Evolutionary conservation across 345 rosid species (phyloP).

Genomic region (Acer campestre): DNA sequence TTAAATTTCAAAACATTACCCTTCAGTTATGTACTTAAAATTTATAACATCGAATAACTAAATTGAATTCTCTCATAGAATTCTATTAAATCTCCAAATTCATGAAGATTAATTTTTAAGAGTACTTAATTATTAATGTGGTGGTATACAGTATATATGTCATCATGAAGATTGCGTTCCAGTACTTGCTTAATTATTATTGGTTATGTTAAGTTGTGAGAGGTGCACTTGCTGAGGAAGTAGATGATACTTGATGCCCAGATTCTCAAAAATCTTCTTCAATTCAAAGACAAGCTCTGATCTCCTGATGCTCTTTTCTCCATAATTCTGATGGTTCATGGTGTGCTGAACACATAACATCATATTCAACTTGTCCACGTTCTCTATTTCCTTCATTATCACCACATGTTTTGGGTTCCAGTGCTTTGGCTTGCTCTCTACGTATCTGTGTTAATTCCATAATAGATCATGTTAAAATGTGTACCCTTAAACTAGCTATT

Average conservation of each 20-base stretch:
- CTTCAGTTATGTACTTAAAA: too few relatives aligned
- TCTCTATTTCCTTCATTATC: constrained; percentile 53
- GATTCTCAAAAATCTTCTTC: constrained; percentile 51
- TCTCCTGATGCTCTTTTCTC: constrained; percentile 43
- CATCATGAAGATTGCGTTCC: too few relatives aligned
- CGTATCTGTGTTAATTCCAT: constrained; percentile 33
- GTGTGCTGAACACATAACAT: constrained; percentile 50
- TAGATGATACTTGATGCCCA: constrained; percentile 53
- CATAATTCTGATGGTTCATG: constrained; percentile 65
- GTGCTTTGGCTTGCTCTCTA: constrained; percentile 60
- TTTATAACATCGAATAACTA: too few relatives aligned
- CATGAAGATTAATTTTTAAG: too few relatives aligned
- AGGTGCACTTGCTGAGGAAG: constrained; percentile 56
- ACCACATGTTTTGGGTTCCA: constrained; percentile 56
- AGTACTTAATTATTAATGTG: too few relatives aligned
- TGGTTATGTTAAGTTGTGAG: constrained; percentile 17
- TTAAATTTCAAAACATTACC: too few relatives aligned
- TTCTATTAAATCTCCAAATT: too few relatives aligned
- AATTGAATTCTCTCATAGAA: too few relatives aligned
- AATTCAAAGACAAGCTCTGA: constrained; percentile 57
- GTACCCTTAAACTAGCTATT: too few relatives aligned
- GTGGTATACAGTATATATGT: too few relatives aligned
- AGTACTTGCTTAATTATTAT: too few relatives aligned
- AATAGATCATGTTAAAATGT: background rate
- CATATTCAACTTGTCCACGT: constrained; percentile 52